Percentiles rank a stretch among this genome's conserved stretches.
These are phyloP conservation scores for Dionaea muscipula DNA, from an alignment of 179 eudicot species.

Conservation along the genomic window DNA sequence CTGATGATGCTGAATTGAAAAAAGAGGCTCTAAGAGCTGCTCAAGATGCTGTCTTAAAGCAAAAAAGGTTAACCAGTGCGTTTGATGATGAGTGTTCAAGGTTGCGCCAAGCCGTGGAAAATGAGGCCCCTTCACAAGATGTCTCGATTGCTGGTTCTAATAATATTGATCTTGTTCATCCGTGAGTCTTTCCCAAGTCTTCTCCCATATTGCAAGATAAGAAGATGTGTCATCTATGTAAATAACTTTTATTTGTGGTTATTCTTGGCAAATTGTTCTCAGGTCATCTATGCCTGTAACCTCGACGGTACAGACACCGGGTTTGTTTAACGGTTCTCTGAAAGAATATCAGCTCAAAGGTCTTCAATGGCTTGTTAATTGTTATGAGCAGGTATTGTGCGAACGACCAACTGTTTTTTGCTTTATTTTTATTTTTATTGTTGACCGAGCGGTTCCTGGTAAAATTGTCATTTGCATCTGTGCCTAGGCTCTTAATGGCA, in stretches of 20 bases:
- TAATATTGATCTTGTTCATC: constrained; percentile 84
- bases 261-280: constrained; percentile 11
- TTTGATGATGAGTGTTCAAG: constrained; percentile 79
- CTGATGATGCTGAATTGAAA: constrained; percentile 71
- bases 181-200: constrained; percentile 39
- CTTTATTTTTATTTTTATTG: constrained; percentile 5
- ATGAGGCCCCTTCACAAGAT: constrained; percentile 43
- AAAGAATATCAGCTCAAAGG: constrained; percentile 97
- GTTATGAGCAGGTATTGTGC: constrained; percentile 70
- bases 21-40: constrained; percentile 91
- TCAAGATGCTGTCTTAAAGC: constrained; percentile 96
- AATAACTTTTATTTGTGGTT: background rate
- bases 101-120: constrained; percentile 50
- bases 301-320: constrained; percentile 85
- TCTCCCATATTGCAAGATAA: constrained; percentile 5
- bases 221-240: constrained; percentile 4
- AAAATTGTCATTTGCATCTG: constrained; percentile 9
- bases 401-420: background rate
- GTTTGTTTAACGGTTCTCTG: constrained; percentile 76
- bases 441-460: constrained; percentile 7
- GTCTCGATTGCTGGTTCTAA: constrained; percentile 53
- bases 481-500: constrained; percentile 85
- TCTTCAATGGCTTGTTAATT: constrained; percentile 97
- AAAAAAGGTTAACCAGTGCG: constrained; percentile 69
- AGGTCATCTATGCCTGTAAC: constrained; percentile 96